Base-by-base conservation (phyloP, 1,284 basidiomycete genomes). In the Tausonia pullulans region DNA sequence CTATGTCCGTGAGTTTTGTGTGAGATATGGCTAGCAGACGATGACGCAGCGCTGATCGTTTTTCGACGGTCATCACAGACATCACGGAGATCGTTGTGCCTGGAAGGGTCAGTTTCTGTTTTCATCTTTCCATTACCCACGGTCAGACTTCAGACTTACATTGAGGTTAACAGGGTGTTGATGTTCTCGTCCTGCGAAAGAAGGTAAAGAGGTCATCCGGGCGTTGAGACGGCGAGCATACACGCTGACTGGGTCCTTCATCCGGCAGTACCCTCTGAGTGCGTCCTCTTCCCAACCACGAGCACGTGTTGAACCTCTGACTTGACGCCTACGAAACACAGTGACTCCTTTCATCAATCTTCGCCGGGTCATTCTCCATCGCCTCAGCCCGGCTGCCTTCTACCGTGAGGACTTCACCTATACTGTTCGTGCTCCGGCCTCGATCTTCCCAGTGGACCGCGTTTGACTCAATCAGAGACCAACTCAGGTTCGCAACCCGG, bases 61-160 rank as follows among this genome's bases (percentile, higher is more conserved):
- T 10, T 7, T 48, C 54, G 0, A 56, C 61, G 40, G 11, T 41
- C 51, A 40, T n/a, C 40, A 54, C 57, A 1, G 54, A 65, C 50
- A 65, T 65, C 64, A 65, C 64, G 39, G 64, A 65, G 54, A 49
- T 65, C n/a, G 60, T 65, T 41, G 41, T 45, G n/a, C 16, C 27
- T 3, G 60, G 64, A 27, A 27, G 27, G 27, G 27, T 27, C 27
- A 27, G 27, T 27, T 27, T 27, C 27, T 27, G 27, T 27, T 27
- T 27, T 27, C 27, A 27, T 27, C 27, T 27, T 27, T 27, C 27
- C 27, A 27, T 27, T 27, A 27, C 27, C 27, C 27, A 27, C 27
- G 27, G 2, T 27, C 27, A 27, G 27, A 27, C 27, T 27, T 27
- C 27, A 1, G 27, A 27, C 27, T 27, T 27, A 27, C 27, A 27